A percentile compares a stretch with the other conserved stretches of the same genome.
phyloP scores from a whole-genome alignment of 768 basidiomycete genomes.

The Calocera viscosa region DNA sequence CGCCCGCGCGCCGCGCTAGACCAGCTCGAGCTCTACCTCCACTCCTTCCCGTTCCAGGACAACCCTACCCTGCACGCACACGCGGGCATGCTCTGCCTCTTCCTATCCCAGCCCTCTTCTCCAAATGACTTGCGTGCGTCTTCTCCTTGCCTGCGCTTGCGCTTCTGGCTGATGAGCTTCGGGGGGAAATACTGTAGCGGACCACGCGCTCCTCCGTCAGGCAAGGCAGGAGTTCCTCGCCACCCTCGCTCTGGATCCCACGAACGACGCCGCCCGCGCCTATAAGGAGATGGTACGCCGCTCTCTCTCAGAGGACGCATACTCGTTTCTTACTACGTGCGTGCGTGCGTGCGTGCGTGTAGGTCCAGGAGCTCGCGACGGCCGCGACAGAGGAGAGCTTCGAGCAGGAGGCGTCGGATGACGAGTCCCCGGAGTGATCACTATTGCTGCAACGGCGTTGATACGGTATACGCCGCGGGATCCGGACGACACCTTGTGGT shows the following conservation, averaged over 20 bases:
- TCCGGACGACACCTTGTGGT: no score
- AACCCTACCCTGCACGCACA: constrained; percentile 69
- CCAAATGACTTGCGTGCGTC: not conserved
- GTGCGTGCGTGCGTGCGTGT: no score
- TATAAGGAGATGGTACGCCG: not conserved
- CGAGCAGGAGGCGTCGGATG: no score
- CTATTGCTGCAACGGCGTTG: no score
- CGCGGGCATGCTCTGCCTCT: constrained; percentile 60
- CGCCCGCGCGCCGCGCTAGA: constrained; percentile 61
- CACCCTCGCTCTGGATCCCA: not conserved
- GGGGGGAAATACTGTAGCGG: not conserved
- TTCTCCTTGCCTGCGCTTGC: no score
- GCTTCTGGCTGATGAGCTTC: no score
- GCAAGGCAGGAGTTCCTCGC: not conserved
- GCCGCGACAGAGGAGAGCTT: no score
- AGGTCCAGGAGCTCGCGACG: no score
- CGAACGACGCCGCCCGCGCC: not conserved
- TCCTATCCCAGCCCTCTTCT: constrained; percentile 28
- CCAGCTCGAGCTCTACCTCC: constrained; percentile 81
- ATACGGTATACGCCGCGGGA: no score
- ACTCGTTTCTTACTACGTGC: no score
- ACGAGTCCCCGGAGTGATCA: no score
- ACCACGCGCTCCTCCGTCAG: not conserved
- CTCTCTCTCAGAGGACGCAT: no score
- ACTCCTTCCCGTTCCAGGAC: constrained; percentile 77